Conservation (phyloP, 1,284 basidiomycete species). For the Porodaedalea pini region DNA sequence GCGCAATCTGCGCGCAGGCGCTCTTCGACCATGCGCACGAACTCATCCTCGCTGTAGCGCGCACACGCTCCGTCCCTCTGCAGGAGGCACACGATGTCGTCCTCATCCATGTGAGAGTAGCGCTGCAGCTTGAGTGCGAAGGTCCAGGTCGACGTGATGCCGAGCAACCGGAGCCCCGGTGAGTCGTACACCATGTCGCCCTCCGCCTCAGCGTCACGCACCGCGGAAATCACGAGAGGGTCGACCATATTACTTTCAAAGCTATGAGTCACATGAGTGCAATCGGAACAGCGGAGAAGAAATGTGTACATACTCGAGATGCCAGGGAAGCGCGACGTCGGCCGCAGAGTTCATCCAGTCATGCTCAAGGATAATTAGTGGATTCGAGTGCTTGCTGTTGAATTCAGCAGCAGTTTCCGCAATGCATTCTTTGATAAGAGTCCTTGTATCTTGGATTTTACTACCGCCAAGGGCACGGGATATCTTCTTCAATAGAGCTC, state of each 20-base stretch:
- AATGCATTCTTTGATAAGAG: conserved; percentile 13
- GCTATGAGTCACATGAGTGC: neutral
- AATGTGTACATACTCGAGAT: conserved; percentile 12
- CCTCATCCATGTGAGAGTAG: conserved; percentile 9
- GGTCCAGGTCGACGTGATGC: conserved; percentile 11
- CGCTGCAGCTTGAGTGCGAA: conserved; percentile 17
- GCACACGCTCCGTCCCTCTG: neutral
- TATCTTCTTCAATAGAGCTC: neutral
- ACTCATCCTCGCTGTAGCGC: neutral
- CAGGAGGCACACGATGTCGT: conserved; percentile 11
- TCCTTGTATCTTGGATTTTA: neutral
- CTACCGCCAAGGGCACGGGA: neutral
- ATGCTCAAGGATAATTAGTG: conserved; percentile 3
- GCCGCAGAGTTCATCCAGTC: conserved; percentile 17
- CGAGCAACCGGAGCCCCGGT: conserved; percentile 10
- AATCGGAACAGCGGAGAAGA: neutral
- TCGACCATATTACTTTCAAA: conserved; percentile 7
- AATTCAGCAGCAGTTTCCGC: conserved; percentile 12
- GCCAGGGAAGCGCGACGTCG: conserved; percentile 15
- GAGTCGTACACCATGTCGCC: conserved; percentile 10
- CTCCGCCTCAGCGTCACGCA: conserved; percentile 1
- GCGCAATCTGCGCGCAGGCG: conserved; percentile 5
- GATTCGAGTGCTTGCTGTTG: conserved; percentile 2
- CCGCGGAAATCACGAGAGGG: conserved; percentile 14
- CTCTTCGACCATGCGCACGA: conserved; percentile 10